phyloP scores from a whole-genome alignment of 257 asterid species.

The Nicotiana undulata region DNA sequence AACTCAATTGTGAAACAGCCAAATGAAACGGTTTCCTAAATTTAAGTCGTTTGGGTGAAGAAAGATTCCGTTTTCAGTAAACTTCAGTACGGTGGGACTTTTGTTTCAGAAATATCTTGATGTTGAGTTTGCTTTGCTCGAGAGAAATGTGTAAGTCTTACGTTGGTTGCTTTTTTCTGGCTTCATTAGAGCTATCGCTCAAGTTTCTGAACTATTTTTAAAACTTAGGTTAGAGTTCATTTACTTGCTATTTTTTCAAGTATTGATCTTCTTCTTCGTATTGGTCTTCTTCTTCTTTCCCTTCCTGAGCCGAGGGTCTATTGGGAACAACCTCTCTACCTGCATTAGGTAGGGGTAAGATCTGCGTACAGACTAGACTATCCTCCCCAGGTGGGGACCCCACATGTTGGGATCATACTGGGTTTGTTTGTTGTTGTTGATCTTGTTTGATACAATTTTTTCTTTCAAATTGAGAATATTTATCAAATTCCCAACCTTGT shows the following conservation, averaged over 20 bases:
- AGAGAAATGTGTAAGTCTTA: neutral
- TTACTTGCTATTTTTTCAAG: neutral
- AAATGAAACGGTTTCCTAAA: neutral
- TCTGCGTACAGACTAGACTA: no score
- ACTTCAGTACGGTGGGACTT: neutral
- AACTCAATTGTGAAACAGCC: neutral
- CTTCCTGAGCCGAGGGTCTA: no score
- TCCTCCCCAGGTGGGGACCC: no score
- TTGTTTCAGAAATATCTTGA: neutral
- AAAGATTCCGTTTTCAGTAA: neutral
- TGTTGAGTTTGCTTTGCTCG: neutral
- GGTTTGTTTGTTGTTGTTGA: no score
- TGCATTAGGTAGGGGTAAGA: no score
- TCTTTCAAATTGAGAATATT: neutral
- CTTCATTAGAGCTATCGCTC: neutral
- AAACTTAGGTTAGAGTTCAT: neutral
- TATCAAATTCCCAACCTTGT: conserved; percentile 6
- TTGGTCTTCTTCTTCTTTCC: no score
- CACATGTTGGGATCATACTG: no score
- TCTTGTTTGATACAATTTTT: neutral
- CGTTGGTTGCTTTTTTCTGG: neutral
- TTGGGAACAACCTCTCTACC: no score
- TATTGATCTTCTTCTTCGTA: no score
- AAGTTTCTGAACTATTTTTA: neutral
- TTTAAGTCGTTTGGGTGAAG: neutral